Evolutionary conservation across 306 rosid species (phyloP).

Genomic region (Cicer bijugum): DNA sequence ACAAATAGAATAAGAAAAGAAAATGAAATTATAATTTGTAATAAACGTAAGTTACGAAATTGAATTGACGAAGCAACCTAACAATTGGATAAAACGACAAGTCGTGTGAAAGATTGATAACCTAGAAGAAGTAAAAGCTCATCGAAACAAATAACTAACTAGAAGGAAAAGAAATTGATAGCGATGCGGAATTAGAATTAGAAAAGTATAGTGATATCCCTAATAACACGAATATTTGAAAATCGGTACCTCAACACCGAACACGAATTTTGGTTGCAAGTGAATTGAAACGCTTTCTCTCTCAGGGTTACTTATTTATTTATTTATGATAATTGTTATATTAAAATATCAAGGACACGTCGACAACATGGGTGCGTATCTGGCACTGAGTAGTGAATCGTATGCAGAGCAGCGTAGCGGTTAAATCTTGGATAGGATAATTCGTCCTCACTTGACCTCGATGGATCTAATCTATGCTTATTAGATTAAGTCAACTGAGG

Average conservation of each 20-base stretch:
- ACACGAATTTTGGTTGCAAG: neutral
- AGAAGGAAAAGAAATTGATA: constrained; percentile 1
- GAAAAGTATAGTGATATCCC: constrained; percentile 13
- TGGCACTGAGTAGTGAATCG: neutral
- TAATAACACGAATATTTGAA: neutral
- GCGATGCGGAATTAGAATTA: neutral
- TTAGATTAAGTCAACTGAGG: too few relatives aligned
- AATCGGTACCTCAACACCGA: constrained; percentile 30
- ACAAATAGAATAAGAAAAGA: too few relatives aligned
- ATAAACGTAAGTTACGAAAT: neutral
- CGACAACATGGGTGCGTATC: constrained; percentile 27
- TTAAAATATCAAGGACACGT: neutral
- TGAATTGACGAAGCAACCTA: constrained; percentile 6
- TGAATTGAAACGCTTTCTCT: neutral
- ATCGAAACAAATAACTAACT: neutral
- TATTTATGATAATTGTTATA: neutral
- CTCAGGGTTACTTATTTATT: neutral
- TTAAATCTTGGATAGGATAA: constrained; percentile 1
- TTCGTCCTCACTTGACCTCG: neutral
- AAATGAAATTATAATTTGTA: too few relatives aligned
- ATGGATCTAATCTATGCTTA: too few relatives aligned
- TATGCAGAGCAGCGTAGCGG: constrained; percentile 11
- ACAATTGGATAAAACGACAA: constrained; percentile 3
- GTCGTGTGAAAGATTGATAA: neutral
- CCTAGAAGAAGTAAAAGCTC: neutral